Base-by-base conservation (phyloP, 805 yeast genomes). In the Millerozyma miso region DNA sequence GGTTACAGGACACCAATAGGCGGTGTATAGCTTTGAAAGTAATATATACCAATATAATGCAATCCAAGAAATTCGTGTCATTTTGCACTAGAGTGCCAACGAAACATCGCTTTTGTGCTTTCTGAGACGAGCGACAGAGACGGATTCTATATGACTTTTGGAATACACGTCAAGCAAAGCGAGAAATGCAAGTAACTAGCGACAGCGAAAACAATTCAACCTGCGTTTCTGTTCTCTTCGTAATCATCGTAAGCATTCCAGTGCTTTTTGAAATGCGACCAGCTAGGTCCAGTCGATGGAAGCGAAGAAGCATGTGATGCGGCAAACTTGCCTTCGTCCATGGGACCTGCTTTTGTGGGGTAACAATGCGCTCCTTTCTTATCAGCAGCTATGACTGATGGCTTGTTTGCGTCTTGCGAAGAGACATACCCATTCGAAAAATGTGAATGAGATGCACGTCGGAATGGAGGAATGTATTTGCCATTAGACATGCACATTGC, bases 381-480 rank as follows among this genome's bases (percentile, higher is more conserved):
- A 35, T 35, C 26, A 15, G 12, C 12, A 13, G 12, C 29, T 3
- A 26, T 31, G 32, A 39, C 12, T 59, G 62, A 39, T 53, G 59
- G 39, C 55, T 61, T 45, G 54, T 56, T 63, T 10, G 29, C 10
- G 51, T 60, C 47, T 53, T 56, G 37, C 43, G 53, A 7, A 49
- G 16, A 33, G 52, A 46, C 65, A 10, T 23, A 23, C 29, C 29
- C 29, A 23, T 10, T 23, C 10, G 6, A 10, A 10, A 23, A 23
- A 23, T 23, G 29, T 7, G 32, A 39, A 29, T 61, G 66, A 3
- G 81, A 75, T 0, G 78, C 75, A 56, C 89, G 71, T 49, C 83
- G 65, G 53, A 77, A 81, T n/a, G 89, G 89, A 16, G 90, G 90
- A 33, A 84, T 67, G 52, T 84, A 83, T 55, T 79, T 82, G 19